Percentiles rank a stretch among this genome's conserved stretches.
phyloP scores from a whole-genome alignment of 2,329 filamentous ascomycete genomes.

The Fusarium sp. region DNA sequence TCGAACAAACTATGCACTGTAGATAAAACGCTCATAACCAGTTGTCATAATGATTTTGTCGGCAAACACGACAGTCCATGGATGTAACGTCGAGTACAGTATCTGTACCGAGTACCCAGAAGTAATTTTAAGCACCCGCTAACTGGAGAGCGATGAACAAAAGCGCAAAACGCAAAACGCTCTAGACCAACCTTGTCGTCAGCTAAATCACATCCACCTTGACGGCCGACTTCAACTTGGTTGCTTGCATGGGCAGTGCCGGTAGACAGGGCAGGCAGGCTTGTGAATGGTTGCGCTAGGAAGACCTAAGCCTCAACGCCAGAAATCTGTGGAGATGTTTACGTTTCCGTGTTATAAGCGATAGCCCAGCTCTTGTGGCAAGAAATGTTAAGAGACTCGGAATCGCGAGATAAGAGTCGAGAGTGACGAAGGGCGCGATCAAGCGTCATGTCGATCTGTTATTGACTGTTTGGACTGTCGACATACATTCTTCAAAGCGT shows the following conservation, averaged over 20 bases:
- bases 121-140: conserved; percentile 28
- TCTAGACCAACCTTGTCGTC: conserved; percentile 38
- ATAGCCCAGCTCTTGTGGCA: neutral
- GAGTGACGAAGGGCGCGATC: neutral
- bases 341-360: conserved; percentile 46
- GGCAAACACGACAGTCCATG: conserved; percentile 5
- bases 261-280: conserved; percentile 7
- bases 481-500: neutral
- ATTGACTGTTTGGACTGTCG: neutral
- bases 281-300: conserved; percentile 27
- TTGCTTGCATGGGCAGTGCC: conserved; percentile 27
- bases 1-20: neutral
- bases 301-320: conserved; percentile 23
- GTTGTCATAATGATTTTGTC: neutral
- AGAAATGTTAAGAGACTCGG: neutral
- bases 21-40: neutral
- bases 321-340: conserved; percentile 16
- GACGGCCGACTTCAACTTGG: conserved; percentile 2
- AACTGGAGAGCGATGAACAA: conserved; percentile 11
- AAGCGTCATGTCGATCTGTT: conserved; percentile 1
- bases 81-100: conserved; percentile 1
- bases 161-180: conserved; percentile 27
- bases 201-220: conserved; percentile 36
- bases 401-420: conserved; percentile 1
- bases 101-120: conserved; percentile 9